A percentile compares a stretch with the other conserved stretches of the same genome.
Evolutionary conservation across 352 stramenopile genomes (phyloP).

Genomic region (Globisporangium uncinulatum): DNA sequence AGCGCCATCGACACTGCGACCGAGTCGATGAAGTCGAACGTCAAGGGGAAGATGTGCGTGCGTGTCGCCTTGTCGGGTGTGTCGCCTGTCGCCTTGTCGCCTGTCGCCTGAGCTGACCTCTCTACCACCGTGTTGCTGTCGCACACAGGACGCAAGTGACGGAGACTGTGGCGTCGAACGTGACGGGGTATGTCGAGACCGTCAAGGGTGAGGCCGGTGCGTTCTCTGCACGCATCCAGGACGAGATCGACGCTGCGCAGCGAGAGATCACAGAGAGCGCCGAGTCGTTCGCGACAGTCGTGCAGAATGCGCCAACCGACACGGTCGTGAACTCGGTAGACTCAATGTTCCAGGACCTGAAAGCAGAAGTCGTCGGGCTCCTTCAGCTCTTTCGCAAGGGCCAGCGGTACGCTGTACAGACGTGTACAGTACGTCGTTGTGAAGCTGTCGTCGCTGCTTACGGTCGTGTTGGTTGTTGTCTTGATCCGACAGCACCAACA

Average conservation of each 20-base stretch:
- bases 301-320: background rate
- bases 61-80: too few relatives aligned
- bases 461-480: background rate
- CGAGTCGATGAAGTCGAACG: slow-evolving; percentile 31
- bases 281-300: slow-evolving; percentile 15
- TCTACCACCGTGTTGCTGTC: background rate
- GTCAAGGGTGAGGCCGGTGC: slow-evolving; percentile 55
- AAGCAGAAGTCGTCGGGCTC: slow-evolving; percentile 10
- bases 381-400: slow-evolving; percentile 5
- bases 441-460: background rate
- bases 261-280: slow-evolving; percentile 16
- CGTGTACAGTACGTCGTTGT: too few relatives aligned
- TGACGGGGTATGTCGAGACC: slow-evolving; percentile 47
- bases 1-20: slow-evolving; percentile 40
- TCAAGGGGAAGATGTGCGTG: slow-evolving; percentile 56
- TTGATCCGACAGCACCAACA: background rate
- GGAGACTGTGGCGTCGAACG: slow-evolving; percentile 40
- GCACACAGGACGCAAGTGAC: slow-evolving; percentile 43
- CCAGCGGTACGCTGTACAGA: background rate
- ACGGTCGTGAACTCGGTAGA: slow-evolving; percentile 6
- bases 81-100: background rate
- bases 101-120: background rate
- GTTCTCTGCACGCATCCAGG: slow-evolving; percentile 34
- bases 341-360: slow-evolving; percentile 15
- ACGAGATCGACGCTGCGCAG: slow-evolving; percentile 40